Conservation (phyloP, 2,329 filamentous ascomycete species). For the Lasiodiplodia gonubiensis region DNA sequence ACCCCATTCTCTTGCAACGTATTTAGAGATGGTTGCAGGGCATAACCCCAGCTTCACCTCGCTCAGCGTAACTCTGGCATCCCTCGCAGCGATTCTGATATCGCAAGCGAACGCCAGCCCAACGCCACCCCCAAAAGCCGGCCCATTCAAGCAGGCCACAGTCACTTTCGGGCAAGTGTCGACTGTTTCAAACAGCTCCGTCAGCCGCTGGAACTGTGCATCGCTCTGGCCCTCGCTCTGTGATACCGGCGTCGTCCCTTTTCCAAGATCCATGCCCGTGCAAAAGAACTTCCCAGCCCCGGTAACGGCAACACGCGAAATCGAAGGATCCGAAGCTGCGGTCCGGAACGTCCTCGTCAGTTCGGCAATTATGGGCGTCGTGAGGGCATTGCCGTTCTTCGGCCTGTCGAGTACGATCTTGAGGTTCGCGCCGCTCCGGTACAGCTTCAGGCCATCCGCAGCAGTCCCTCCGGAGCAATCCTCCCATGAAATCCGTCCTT, state of each 20-base stretch:
- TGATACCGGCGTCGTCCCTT: conserved; percentile 32
- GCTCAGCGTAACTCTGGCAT: conserved; percentile 42
- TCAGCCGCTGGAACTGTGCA: conserved; percentile 30
- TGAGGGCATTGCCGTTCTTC: conserved; percentile 50
- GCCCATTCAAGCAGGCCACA: conserved; percentile 51
- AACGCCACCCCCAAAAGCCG: conserved; percentile 53
- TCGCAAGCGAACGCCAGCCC: conserved; percentile 53
- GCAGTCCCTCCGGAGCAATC: conserved; percentile 30
- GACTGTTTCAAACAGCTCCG: conserved; percentile 46
- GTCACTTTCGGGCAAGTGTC: conserved; percentile 50
- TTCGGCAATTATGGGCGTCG: conserved; percentile 43
- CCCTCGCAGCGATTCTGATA: conserved; percentile 38
- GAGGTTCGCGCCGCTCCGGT: conserved; percentile 39
- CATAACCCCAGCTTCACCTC: conserved; percentile 50
- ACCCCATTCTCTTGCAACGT: conserved; percentile 49
- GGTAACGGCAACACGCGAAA: conserved; percentile 47
- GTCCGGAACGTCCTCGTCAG: conserved; percentile 40
- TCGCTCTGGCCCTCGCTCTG: not conserved
- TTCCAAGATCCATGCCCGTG: conserved; percentile 49
- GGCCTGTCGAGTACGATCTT: conserved; percentile 45
- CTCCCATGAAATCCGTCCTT: conserved; percentile 31
- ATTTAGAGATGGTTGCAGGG: conserved; percentile 50
- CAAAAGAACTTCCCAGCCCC: conserved; percentile 50
- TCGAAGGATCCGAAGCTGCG: conserved; percentile 34
- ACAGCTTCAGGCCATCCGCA: conserved; percentile 39